A percentile compares a stretch with the other conserved stretches of the same genome.
Conservation (phyloP, 768 basidiomycete species). For the Cubamyces sp. region DNA sequence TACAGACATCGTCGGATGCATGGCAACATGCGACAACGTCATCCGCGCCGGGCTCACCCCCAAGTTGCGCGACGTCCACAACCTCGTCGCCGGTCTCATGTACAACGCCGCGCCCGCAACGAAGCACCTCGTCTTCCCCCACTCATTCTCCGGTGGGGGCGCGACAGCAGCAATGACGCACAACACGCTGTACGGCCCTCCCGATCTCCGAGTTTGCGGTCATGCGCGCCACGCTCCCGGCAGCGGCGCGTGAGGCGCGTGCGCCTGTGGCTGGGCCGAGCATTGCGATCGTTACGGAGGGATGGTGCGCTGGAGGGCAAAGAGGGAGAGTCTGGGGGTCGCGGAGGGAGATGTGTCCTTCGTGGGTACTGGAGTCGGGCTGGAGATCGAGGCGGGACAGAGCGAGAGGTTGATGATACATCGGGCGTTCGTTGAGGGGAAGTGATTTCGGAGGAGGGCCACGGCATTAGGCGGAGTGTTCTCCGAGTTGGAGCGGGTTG, state of each 20-base stretch:
- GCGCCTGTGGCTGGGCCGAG: constrained; percentile 79
- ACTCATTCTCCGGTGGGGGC: constrained; percentile 44
- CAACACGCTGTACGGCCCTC: constrained; percentile 79
- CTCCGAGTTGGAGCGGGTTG: no score
- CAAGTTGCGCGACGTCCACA: constrained; percentile 92
- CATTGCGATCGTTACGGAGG: constrained; percentile 76
- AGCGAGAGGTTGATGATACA: constrained; percentile 56
- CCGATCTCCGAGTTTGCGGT: constrained; percentile 95
- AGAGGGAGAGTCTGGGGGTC: constrained; percentile 42
- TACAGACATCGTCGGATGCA: constrained; percentile 96
- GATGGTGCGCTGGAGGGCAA: constrained; percentile 55
- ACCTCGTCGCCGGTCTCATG: constrained; percentile 85
- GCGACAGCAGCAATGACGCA: constrained; percentile 22
- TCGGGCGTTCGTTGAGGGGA: constrained; percentile 69
- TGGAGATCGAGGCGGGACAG: constrained; percentile 48
- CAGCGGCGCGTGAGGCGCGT: constrained; percentile 56
- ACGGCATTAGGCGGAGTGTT: no score
- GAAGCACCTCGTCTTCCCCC: constrained; percentile 72
- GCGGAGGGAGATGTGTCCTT: constrained; percentile 79
- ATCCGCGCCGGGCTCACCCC: constrained; percentile 98
- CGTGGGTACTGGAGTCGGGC: constrained; percentile 68
- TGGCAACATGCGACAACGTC: constrained; percentile 99
- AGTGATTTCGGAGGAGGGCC: constrained; percentile 1
- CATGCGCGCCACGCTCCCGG: constrained; percentile 56
- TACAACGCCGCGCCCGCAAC: constrained; percentile 73